Base-by-base conservation (phyloP, 2,329 filamentous ascomycete genomes). In the Cytospora paraplurivora region DNA sequence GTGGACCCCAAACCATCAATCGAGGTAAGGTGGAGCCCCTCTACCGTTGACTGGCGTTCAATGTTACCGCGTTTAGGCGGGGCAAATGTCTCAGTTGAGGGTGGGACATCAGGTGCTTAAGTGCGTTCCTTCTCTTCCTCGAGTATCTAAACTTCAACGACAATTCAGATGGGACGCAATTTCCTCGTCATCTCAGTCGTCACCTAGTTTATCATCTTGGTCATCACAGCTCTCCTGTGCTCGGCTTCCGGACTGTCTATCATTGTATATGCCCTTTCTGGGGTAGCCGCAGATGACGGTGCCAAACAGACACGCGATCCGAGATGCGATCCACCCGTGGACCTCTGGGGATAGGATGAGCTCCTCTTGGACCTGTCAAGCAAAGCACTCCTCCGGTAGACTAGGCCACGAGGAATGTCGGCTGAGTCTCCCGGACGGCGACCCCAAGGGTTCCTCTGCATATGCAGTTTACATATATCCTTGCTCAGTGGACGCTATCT, bases 401-500 rank as follows among this genome's bases (percentile, higher is more conserved):
- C 41, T 10, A 19, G 8, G 17, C 13, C 13, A 7, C 17, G 41
- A 19, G 41, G 41, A 17, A 17, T n/a, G 19, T 44, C 17, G 41
- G 19, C 3, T 7, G 7, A 44, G 17, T n/a, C 38, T 41, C 38
- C 15, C 41, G 3, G 41, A 44, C 19, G 17, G 44, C 10, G n/a
- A 47, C n/a, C 21, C n/a, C 11, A 21, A n/a, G 4, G 5, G n/a
- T 4, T 47, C 3, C 44, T 51, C 59, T 64, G 62, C 64, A 64
- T 47, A 35, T 62, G 54, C 37, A 59, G 35, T 59, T 35, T 50
- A 44, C 35, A 58, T 33, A 44, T 32, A 12, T 34, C 57, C 37
- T 12, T 47, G 50, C 58, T 44, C 34, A 64, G 64, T 66, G 64
- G 64, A 47, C 51, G 51, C 35, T 34, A 11, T 49, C 17, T 19